phyloP scores from a whole-genome alignment of 768 basidiomycete genomes.

The Sporobolomyces pararoseus region DNA sequence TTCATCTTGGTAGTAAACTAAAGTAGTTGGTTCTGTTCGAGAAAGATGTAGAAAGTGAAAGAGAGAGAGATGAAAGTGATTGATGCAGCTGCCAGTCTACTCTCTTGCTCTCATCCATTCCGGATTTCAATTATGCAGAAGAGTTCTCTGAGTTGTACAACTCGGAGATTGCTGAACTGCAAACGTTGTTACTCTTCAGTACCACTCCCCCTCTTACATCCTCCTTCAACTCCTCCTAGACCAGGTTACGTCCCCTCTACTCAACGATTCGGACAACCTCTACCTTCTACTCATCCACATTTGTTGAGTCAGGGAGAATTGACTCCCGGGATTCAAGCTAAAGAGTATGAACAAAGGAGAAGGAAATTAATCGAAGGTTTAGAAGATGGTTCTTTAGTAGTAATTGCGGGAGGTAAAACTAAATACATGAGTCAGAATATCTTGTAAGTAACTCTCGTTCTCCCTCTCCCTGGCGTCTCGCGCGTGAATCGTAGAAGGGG shows the following conservation, averaged over 20 bases:
- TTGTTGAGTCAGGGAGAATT: conserved; percentile 66
- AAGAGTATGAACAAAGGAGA: conserved; percentile 73
- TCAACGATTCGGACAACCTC: conserved; percentile 68
- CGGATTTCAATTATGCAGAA: neutral
- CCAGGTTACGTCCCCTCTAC: conserved; percentile 49
- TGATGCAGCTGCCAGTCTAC: neutral
- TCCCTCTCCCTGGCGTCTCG: neutral
- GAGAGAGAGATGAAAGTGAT: neutral
- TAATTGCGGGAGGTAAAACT: conserved; percentile 71
- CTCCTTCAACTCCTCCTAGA: neutral
- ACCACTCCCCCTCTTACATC: conserved; percentile 11
- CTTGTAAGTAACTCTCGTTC: conserved; percentile 47
- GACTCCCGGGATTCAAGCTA: conserved; percentile 72
- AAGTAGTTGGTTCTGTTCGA: neutral
- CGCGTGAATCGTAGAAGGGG: no score
- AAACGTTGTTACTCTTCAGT: conserved; percentile 3
- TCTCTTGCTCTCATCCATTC: neutral
- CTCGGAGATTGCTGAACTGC: neutral
- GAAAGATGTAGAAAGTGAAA: neutral
- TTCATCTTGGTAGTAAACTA: conserved; percentile 34
- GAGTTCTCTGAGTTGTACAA: neutral
- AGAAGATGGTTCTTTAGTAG: conserved; percentile 68
- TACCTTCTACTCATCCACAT: conserved; percentile 74
- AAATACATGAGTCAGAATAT: conserved; percentile 80
- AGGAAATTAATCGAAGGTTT: conserved; percentile 67